A percentile compares a stretch with the other conserved stretches of the same genome.
phyloP scores from a whole-genome alignment of 2,329 filamentous ascomycete genomes.

The Alternaria viburni region DNA sequence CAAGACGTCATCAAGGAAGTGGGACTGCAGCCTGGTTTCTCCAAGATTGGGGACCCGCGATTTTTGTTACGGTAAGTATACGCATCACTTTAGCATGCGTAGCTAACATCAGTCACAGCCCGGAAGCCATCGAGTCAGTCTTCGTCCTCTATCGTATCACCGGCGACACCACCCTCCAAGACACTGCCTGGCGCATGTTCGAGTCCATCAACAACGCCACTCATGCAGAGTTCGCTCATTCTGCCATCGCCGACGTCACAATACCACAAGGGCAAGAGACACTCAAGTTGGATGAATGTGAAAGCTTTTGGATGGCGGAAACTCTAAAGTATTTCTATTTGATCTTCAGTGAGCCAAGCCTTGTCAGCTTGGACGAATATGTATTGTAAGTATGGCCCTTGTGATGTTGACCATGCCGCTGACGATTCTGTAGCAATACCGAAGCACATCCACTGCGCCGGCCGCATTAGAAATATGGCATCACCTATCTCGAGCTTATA shows the following conservation, averaged over 20 bases:
- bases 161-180: constrained; percentile 74
- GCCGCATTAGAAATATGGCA: constrained; percentile 20
- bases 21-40: constrained; percentile 51
- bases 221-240: constrained; percentile 69
- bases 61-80: constrained; percentile 51
- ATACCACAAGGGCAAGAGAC: constrained; percentile 36
- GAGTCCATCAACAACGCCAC: constrained; percentile 71
- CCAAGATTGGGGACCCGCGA: constrained; percentile 43
- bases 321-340: constrained; percentile 93
- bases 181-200: constrained; percentile 89
- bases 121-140: constrained; percentile 86
- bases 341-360: constrained; percentile 72
- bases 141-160: constrained; percentile 93
- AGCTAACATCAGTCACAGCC: constrained; percentile 55
- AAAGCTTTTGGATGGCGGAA: constrained; percentile 90
- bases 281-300: constrained; percentile 42
- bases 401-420: neutral
- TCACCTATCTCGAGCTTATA: neutral
- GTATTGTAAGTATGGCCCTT: constrained; percentile 55
- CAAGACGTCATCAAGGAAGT: constrained; percentile 46
- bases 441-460: constrained; percentile 60
- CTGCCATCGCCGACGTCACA: constrained; percentile 71
- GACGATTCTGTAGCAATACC: constrained; percentile 50
- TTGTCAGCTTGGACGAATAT: constrained; percentile 71
- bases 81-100: too few species aligned